Evolutionary conservation across 345 rosid genomes (phyloP).

Genomic region (Angophora floribunda): DNA sequence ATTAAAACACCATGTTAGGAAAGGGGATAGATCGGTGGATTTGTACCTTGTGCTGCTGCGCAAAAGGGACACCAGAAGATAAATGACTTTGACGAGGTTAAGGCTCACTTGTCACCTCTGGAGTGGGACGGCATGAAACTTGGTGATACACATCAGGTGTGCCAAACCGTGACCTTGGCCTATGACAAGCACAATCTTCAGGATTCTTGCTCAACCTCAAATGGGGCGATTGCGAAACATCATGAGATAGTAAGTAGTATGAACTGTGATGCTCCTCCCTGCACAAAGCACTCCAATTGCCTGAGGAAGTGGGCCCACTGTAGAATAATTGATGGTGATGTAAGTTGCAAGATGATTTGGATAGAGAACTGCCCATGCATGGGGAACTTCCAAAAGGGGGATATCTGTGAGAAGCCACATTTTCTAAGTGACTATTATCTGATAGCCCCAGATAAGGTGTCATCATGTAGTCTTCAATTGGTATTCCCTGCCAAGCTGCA

Average conservation of each 20-base stretch:
- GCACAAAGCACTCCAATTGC: constrained; percentile 40
- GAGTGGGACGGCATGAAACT: constrained; percentile 34
- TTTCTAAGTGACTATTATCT: neutral
- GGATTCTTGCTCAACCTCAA: constrained; percentile 25
- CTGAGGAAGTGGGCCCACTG: constrained; percentile 29
- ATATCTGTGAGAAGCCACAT: neutral
- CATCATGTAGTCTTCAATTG: constrained; percentile 62
- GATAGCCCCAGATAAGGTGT: neutral
- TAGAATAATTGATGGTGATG: constrained; percentile 30
- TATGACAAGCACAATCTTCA: constrained; percentile 33
- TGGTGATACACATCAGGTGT: constrained; percentile 9
- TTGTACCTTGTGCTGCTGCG: constrained; percentile 37
- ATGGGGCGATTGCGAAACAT: constrained; percentile 24
- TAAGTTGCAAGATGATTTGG: constrained; percentile 48
- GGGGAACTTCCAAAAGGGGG: constrained; percentile 10
- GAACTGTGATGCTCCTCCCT: constrained; percentile 67
- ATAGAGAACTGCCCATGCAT: constrained; percentile 27
- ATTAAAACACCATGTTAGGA: neutral
- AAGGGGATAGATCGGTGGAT: neutral
- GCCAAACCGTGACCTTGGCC: constrained; percentile 22
- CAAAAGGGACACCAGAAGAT: constrained; percentile 17
- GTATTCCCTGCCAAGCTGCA: constrained; percentile 75
- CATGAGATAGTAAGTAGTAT: constrained; percentile 44
- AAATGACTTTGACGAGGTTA: constrained; percentile 25
- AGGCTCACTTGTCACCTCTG: constrained; percentile 21